These are phyloP conservation scores for Trametes villosa DNA, from an alignment of 768 basidiomycete genomes.

Conservation along the genomic window DNA sequence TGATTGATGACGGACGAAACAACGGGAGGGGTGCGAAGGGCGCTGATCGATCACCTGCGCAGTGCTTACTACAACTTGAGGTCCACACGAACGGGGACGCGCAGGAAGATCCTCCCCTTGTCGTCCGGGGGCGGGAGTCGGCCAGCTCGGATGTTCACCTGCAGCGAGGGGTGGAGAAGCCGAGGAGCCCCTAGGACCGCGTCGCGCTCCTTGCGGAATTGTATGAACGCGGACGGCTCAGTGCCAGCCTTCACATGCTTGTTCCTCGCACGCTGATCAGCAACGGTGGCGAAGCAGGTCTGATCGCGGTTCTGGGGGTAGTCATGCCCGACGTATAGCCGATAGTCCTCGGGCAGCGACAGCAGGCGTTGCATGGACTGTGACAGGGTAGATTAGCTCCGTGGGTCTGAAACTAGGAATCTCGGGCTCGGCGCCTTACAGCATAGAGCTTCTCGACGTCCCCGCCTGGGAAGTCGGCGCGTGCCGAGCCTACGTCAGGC, in stretches of 20 bases:
- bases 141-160: slow-evolving; percentile 45
- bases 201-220: slow-evolving; percentile 39
- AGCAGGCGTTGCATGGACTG: slow-evolving; percentile 45
- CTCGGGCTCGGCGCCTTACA: slow-evolving; percentile 28
- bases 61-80: slow-evolving; percentile 11
- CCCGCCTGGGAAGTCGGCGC: slow-evolving; percentile 45
- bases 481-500: slow-evolving; percentile 45
- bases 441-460: slow-evolving; percentile 40
- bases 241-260: slow-evolving; percentile 38
- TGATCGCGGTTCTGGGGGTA: slow-evolving; percentile 38
- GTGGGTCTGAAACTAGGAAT: slow-evolving; percentile 7
- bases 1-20: slow-evolving; percentile 1
- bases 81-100: slow-evolving; percentile 28
- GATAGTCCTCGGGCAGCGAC: slow-evolving; percentile 37
- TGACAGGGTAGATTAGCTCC: neutral
- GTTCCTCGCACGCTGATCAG: slow-evolving; percentile 36
- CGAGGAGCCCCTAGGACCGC: slow-evolving; percentile 37
- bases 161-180: slow-evolving; percentile 43
- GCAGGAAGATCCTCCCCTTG: slow-evolving; percentile 31
- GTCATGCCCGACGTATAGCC: slow-evolving; percentile 45
- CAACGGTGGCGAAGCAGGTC: slow-evolving; percentile 39
- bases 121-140: slow-evolving; percentile 35
- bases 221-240: slow-evolving; percentile 34
- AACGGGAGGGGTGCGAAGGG: neutral
- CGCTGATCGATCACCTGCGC: neutral